These are phyloP conservation scores for Myxozyma neglecta DNA, from an alignment of 805 yeast species.

Conservation along the genomic window DNA sequence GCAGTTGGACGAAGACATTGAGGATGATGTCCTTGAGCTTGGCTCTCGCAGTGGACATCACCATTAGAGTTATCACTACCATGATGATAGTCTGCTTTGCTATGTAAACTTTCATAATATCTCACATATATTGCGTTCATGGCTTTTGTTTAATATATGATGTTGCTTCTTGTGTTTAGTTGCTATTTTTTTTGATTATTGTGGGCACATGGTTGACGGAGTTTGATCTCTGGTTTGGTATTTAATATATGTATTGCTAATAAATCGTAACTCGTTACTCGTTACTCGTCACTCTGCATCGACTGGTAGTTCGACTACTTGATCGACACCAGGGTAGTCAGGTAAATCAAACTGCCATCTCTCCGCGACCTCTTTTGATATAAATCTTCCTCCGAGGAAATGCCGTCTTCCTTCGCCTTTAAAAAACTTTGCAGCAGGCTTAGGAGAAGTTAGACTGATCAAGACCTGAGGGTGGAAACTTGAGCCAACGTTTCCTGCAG, in stretches of 20 bases:
- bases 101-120: background rate
- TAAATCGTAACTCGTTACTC: background rate
- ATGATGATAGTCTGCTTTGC: background rate
- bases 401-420: constrained; percentile 48
- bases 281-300: background rate
- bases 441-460: constrained; percentile 90
- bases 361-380: constrained; percentile 62
- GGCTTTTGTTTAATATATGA: background rate
- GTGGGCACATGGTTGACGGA: too few species aligned
- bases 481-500: constrained; percentile 41
- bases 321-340: constrained; percentile 57
- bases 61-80: background rate
- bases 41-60: background rate
- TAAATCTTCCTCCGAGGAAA: constrained; percentile 89
- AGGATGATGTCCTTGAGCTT: background rate
- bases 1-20: constrained; percentile 8
- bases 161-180: background rate
- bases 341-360: constrained; percentile 72
- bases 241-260: background rate
- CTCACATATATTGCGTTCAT: background rate
- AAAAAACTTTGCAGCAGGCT: constrained; percentile 70
- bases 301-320: constrained; percentile 39
- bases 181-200: background rate
- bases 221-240: background rate
- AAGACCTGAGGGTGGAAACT: constrained; percentile 63